Evolutionary conservation across 768 basidiomycete species (phyloP), one percentile per base, ranked within the genome.

Genomic region (Leucocoprinus leucothites): DNA sequence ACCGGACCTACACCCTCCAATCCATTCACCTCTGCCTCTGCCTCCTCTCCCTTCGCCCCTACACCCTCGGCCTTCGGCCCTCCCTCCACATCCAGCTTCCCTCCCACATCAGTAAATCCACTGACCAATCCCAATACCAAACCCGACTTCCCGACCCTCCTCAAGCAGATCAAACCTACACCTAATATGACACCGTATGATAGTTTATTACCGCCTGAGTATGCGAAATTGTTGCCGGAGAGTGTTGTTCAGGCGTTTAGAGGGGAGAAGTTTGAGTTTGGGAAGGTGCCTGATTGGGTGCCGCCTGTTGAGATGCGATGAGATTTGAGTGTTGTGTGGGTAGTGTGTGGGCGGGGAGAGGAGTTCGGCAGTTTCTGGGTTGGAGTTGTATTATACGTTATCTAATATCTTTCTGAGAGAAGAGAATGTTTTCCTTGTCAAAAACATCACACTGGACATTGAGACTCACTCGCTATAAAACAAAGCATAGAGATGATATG

Each of bases 251-350:
- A 78, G 5, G 83, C 84, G 38, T 90, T 89, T 61, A 63, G 71
- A 58, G 68, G 68, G 18, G 69, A 72, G 51, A 81, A 69, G 67
- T 91, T 91, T 61, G 82, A 82, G 62, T 87, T 81, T 82, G 84
- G 65, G 46, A 78, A 78, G 57, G 75, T 91, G 45, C 89, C 89
- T 1, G 87, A 88, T 56, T 89, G 84, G 82, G 73, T 85, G 53
- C 89, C 89, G 36, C 89, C 87, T 8, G 61, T 80, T 51, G 80
- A 83, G 62, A 63, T 84, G 56, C 72, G 84, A 36, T 56, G 26
- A 24, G 28, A 9, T 18, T 22, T 16, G 50, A 38, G 19, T 13
- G 44, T 3, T 36, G 3, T 19, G 28, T 18, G 31, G 14, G 19
- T 31, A 3, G 38, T 8, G 38, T 21, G 35, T 14, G 46, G 9